Conservation (phyloP, 2,329 filamentous ascomycete species). For the Chaetomiaceae sp. region DNA sequence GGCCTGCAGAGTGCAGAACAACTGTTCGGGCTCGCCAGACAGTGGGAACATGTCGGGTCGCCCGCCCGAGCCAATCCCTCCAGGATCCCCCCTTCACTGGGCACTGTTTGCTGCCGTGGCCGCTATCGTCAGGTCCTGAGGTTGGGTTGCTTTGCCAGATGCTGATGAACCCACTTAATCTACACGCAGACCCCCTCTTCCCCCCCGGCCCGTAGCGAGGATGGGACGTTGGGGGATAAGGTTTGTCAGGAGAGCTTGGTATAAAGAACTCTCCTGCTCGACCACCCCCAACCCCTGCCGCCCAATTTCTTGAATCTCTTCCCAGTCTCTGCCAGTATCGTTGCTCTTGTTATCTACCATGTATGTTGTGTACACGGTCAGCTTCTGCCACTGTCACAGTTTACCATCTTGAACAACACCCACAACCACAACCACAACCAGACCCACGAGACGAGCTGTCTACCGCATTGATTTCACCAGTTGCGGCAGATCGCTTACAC, state of each 20-base stretch:
- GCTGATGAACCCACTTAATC: constrained; percentile 16
- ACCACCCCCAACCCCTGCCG: not conserved
- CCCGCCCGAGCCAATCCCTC: no score
- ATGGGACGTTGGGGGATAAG: not conserved
- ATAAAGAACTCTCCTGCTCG: constrained; percentile 14
- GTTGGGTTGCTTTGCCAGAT: constrained; percentile 11
- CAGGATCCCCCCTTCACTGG: no score
- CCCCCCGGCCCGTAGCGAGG: not conserved
- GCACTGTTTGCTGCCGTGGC: not conserved
- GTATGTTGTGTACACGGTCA: not conserved
- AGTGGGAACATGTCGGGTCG: no score
- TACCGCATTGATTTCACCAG: no score
- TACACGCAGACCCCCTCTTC: not conserved
- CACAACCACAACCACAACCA: not conserved
- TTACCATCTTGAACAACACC: no score
- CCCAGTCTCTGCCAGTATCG: not conserved
- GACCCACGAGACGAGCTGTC: no score
- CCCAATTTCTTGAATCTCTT: not conserved
- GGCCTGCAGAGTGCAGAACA: no score
- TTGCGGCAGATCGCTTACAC: no score
- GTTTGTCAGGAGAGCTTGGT: constrained; percentile 2
- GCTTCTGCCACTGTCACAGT: not conserved
- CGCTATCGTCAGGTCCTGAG: constrained; percentile 4
- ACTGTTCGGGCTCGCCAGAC: constrained; percentile 3
- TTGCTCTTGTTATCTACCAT: not conserved